A percentile compares a stretch with the other conserved stretches of the same genome.
Conservation (phyloP, 2,329 filamentous ascomycete species). For the Fusarium tjaetaba region DNA sequence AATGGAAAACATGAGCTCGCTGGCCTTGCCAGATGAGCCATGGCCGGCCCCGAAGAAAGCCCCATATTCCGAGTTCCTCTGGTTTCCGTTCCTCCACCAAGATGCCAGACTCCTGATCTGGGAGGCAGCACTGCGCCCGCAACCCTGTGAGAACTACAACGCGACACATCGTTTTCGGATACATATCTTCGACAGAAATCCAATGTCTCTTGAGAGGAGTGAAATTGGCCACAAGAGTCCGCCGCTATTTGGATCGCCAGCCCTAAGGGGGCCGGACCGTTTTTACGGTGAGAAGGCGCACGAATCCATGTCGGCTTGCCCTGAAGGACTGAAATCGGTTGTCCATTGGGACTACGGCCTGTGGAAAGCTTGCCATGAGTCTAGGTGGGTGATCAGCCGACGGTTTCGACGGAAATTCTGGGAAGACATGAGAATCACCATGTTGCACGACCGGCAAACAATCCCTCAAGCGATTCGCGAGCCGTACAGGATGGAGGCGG, state of each 20-base stretch:
- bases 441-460: not conserved
- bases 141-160: not conserved
- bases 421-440: not conserved
- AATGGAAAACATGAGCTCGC: not conserved
- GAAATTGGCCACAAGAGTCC: not conserved
- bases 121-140: not conserved
- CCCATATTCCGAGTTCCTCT: not conserved
- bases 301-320: not conserved
- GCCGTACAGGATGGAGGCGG: not conserved
- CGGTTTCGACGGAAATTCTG: not conserved
- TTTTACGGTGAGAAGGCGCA: no score
- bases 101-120: not conserved
- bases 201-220: not conserved
- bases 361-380: not conserved
- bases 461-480: no score
- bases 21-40: no score
- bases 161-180: not conserved
- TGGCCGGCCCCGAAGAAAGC: not conserved
- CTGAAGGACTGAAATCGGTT: not conserved
- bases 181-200: fast-evolving
- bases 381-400: not conserved
- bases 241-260: not conserved
- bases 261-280: fast-evolving
- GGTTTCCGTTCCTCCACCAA: not conserved
- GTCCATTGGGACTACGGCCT: not conserved